A percentile compares a stretch with the other conserved stretches of the same genome.
phyloP scores from a whole-genome alignment of 140 eudicot genomes.

The Ambrosia hybrid region DNA sequence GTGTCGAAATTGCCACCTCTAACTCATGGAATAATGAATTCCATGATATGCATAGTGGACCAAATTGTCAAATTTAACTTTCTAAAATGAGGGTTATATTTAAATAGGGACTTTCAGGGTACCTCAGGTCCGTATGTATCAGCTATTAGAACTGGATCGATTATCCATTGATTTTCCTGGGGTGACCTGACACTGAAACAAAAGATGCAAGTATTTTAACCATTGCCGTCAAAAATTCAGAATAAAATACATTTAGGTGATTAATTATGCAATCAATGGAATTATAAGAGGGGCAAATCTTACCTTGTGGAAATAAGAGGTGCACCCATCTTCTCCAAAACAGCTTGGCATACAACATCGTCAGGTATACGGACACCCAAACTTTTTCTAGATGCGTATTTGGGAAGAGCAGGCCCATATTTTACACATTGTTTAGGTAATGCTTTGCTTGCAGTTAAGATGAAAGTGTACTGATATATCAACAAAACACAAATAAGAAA shows the following conservation, averaged over 20 bases:
- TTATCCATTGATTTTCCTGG: constrained; percentile 73
- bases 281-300: background rate
- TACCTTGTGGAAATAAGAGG: constrained; percentile 88
- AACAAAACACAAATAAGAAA: constrained; percentile 8
- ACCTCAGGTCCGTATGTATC: constrained; percentile 84
- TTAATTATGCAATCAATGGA: background rate
- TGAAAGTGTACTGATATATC: constrained; percentile 80
- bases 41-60: background rate
- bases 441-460: constrained; percentile 89
- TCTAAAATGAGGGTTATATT: background rate
- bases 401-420: constrained; percentile 68
- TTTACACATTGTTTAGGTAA: constrained; percentile 74
- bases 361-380: constrained; percentile 89
- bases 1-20: no score
- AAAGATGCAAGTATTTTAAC: constrained; percentile 23
- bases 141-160: constrained; percentile 85
- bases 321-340: constrained; percentile 72
- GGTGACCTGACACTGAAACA: constrained; percentile 73
- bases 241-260: background rate
- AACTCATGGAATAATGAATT: background rate
- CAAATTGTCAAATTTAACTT: background rate
- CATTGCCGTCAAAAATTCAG: background rate
- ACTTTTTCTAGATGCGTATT: constrained; percentile 59
- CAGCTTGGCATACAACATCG: constrained; percentile 81
- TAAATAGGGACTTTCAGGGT: background rate